phyloP scores from a whole-genome alignment of 1,284 basidiomycete genomes.

The Sanghuangporus baumii region DNA sequence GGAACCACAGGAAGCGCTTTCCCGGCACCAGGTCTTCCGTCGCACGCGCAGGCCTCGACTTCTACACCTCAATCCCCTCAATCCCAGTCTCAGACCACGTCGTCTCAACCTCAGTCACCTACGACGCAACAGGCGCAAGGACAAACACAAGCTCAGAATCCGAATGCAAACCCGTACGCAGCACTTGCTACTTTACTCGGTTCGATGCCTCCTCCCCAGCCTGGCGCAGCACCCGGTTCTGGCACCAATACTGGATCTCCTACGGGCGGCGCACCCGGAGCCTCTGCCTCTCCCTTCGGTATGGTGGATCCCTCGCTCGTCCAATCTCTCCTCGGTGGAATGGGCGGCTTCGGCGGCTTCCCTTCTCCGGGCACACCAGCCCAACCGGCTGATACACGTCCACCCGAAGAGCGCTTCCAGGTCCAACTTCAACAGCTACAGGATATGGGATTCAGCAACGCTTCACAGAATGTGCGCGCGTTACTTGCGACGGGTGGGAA shows the following conservation, averaged over 20 bases:
- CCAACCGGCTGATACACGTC: slow-evolving; percentile 60
- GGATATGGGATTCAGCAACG: slow-evolving; percentile 84
- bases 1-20: slow-evolving; percentile 30
- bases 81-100: not conserved
- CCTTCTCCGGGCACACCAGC: slow-evolving; percentile 22
- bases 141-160: not conserved
- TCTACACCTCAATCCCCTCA: slow-evolving; percentile 1
- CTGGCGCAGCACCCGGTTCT: slow-evolving; percentile 22
- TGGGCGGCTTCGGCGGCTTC: slow-evolving; percentile 25
- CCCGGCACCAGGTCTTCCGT: slow-evolving; percentile 53
- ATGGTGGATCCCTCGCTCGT: slow-evolving; percentile 20
- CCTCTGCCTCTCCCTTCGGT: slow-evolving; percentile 27
- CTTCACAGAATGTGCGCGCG: slow-evolving; percentile 84
- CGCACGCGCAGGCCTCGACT: slow-evolving; percentile 22
- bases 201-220: slow-evolving; percentile 13
- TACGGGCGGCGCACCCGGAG: slow-evolving; percentile 17
- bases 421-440: slow-evolving; percentile 83
- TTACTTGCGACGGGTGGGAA: slow-evolving; percentile 84
- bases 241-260: slow-evolving; percentile 17
- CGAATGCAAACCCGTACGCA: slow-evolving; percentile 17
- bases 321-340: slow-evolving; percentile 27
- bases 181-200: slow-evolving; percentile 22
- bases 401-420: slow-evolving; percentile 86
- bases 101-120: not conserved
- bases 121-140: not conserved